Conservation (phyloP, 2,329 filamentous ascomycete genomes). For the Neoascochyta sp. region DNA sequence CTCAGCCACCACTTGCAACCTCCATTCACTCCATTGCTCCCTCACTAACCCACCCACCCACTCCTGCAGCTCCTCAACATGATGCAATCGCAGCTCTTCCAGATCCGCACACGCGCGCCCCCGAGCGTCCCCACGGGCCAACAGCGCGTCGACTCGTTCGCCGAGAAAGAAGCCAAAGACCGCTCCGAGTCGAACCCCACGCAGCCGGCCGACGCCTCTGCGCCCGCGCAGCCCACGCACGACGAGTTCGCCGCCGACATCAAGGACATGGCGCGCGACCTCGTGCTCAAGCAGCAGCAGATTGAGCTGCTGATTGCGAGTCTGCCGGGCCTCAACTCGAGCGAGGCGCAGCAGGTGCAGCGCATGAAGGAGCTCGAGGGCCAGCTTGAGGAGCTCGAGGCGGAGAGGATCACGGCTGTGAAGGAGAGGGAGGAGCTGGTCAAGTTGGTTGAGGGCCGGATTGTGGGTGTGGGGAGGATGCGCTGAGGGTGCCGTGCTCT, state of each 20-base stretch:
- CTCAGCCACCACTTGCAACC: too few relatives aligned
- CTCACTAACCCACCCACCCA: constrained; percentile 1
- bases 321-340: constrained; percentile 73
- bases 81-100: constrained; percentile 46
- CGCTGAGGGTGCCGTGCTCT: constrained; percentile 8
- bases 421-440: constrained; percentile 43
- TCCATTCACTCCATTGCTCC: background rate
- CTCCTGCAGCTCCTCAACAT: constrained; percentile 47
- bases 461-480: constrained; percentile 34
- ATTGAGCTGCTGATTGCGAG: constrained; percentile 73
- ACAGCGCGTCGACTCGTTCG: constrained; percentile 35
- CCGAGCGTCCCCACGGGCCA: constrained; percentile 44
- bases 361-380: constrained; percentile 48
- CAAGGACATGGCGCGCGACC: constrained; percentile 69
- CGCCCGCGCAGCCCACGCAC: constrained; percentile 12
- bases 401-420: constrained; percentile 40
- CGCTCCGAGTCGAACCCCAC: constrained; percentile 13
- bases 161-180: constrained; percentile 28
- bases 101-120: constrained; percentile 43
- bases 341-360: constrained; percentile 70
- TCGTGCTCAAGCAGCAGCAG: constrained; percentile 77
- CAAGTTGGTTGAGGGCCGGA: constrained; percentile 46
- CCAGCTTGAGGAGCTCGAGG: constrained; percentile 43
- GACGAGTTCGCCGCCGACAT: constrained; percentile 62
- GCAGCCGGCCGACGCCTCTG: constrained; percentile 9